A percentile compares a stretch with the other conserved stretches of the same genome.
These are phyloP conservation scores for Hortaea sp. DNA, from an alignment of 2,329 filamentous ascomycete genomes.

Conservation along the genomic window DNA sequence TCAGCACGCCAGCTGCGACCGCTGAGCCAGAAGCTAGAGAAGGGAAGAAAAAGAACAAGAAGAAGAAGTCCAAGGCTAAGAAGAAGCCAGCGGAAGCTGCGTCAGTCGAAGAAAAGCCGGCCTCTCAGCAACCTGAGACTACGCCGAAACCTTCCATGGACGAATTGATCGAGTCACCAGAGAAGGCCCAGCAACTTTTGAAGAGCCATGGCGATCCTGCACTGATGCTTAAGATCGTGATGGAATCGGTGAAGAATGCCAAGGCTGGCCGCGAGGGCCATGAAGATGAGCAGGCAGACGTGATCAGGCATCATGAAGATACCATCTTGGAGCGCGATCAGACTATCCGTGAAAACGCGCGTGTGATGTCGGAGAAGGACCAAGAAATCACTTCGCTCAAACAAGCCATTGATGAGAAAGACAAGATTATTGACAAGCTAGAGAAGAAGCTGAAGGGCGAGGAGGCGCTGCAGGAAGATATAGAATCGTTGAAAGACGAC, in stretches of 20 bases:
- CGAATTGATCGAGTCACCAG: slow-evolving; percentile 10
- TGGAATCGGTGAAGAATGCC: slow-evolving; percentile 3
- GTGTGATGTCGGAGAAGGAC: slow-evolving; percentile 67
- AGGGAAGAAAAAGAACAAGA: slow-evolving; percentile 61
- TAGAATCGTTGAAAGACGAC: slow-evolving; percentile 15
- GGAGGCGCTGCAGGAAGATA: slow-evolving; percentile 15
- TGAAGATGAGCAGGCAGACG: slow-evolving; percentile 12
- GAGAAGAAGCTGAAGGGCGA: slow-evolving; percentile 16
- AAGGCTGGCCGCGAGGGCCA: slow-evolving; percentile 6
- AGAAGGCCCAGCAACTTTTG: slow-evolving; percentile 12
- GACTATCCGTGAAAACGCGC: slow-evolving; percentile 60
- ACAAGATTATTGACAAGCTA: slow-evolving; percentile 30
- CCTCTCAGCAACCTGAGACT: slow-evolving; percentile 5
- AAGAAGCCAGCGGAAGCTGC: slow-evolving; percentile 51
- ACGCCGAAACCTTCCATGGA: slow-evolving; percentile 5
- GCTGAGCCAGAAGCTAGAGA: slow-evolving; percentile 22
- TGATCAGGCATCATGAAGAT: slow-evolving; percentile 15
- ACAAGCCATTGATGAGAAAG: slow-evolving; percentile 67
- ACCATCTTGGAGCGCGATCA: slow-evolving; percentile 50
- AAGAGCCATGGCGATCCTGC: not conserved
- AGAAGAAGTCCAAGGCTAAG: slow-evolving; percentile 74
- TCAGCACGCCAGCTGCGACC: slow-evolving; percentile 13
- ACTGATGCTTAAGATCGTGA: slow-evolving; percentile 1
- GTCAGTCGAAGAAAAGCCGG: slow-evolving; percentile 3
- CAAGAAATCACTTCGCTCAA: slow-evolving; percentile 80